Base-by-base conservation (phyloP, 2,329 filamentous ascomycete species). In the Fonsecaea multimorphosa region DNA sequence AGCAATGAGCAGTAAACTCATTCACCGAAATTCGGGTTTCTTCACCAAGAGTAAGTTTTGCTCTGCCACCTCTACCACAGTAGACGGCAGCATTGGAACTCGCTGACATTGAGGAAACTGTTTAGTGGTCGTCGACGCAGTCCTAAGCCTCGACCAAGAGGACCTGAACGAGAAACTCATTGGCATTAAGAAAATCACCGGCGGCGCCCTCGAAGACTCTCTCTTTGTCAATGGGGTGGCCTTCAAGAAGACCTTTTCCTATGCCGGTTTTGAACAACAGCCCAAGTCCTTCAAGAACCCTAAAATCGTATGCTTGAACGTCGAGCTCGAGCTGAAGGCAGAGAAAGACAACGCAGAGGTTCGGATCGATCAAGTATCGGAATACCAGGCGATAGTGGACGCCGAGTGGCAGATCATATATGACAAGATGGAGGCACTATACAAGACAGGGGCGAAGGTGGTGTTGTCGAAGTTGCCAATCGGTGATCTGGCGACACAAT, bases 351-450 rank as follows among this genome's bases (percentile, higher is more conserved):
- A 99, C 75, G 95, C 95, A 66, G 95, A 99, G 83, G 93, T 99
- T 70, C 90, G 95, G 66, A 93, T 99, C 65, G 95, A 98, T 81
- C 93, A 98, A 80, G 95, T 99, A 59, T 96, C 94, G 22, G 95
- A 99, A 82, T 99, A 99, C 83, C 95, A 99, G 82, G 95, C 95
- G 69, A 97, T 99, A 73, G 95, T 99, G 77, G 95, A 99, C 76
- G 95, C 95, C 32, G 95, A 99, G 81, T 99, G 95, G 95, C 93
- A 97, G 81, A 99, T 99, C 77, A 99, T 99, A 79, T 98, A 90
- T 87, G 94, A 97, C 85, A 99, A 99, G 86, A 91, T 99, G 78
- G 95, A 99, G 83, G 92, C 94, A 56, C 83, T 97, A 61, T 87
- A 94, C 85, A 89, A 94, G 81, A 97, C 94, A 5, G 95, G 95